Evolutionary conservation across 441 rosid species (phyloP).

Genomic region (Eruca vesicaria): DNA sequence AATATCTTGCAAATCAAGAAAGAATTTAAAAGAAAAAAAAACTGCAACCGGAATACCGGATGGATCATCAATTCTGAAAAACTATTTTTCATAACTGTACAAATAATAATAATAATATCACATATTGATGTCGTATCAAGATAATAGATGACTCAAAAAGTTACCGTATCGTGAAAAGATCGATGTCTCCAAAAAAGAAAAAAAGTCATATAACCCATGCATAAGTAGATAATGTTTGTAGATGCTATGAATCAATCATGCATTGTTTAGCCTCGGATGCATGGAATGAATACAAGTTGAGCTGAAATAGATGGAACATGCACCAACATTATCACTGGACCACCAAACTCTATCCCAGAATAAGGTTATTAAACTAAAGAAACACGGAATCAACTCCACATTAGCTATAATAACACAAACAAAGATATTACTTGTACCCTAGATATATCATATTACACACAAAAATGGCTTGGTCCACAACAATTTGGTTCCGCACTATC

Average conservation of each 20-base stretch:
- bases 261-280: background rate
- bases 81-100: background rate
- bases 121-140: background rate
- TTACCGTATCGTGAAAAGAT: background rate
- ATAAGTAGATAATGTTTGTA: background rate
- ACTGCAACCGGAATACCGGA: too few relatives aligned
- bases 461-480: background rate
- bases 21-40: too few relatives aligned
- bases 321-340: slow-evolving; percentile 8
- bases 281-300: background rate
- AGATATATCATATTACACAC: background rate
- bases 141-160: background rate
- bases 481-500: slow-evolving; percentile 2
- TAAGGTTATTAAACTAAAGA: background rate
- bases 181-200: background rate
- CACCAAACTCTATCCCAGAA: slow-evolving; percentile 14
- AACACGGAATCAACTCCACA: background rate
- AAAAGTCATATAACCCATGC: background rate
- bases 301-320: slow-evolving; percentile 6
- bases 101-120: background rate
- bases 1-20: too few relatives aligned
- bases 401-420: background rate
- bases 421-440: background rate
- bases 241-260: background rate
- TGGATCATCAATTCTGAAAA: too few relatives aligned